Evolutionary conservation across 768 basidiomycete species (phyloP).

Genomic region (Termitomyces sp.): DNA sequence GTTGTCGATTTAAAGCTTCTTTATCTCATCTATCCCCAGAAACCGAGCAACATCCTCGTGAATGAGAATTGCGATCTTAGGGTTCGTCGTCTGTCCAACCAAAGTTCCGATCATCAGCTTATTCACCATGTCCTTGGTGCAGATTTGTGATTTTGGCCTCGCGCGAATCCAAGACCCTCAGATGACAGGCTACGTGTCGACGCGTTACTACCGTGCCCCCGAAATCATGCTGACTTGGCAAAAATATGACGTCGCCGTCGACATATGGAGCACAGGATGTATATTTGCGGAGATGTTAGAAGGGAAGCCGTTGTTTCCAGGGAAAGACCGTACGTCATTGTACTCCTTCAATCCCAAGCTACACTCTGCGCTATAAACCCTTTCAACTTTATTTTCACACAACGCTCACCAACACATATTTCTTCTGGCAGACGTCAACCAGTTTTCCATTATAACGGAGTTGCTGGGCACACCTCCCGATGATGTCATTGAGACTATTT

Average conservation of each 20-base stretch:
- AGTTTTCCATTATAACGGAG: slow-evolving; percentile 99
- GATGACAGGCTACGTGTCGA: slow-evolving; percentile 99
- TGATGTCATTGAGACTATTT: slow-evolving; percentile 99
- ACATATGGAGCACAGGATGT: slow-evolving; percentile 99
- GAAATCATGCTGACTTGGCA: slow-evolving; percentile 99
- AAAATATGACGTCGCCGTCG: slow-evolving; percentile 99
- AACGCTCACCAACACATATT: neutral
- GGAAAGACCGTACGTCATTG: slow-evolving; percentile 88
- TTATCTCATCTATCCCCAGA: slow-evolving; percentile 40
- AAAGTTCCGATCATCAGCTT: neutral
- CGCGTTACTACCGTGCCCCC: slow-evolving; percentile 96
- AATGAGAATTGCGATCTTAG: slow-evolving; percentile 99
- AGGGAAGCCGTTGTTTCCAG: slow-evolving; percentile 97
- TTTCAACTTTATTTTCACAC: neutral
- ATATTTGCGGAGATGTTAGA: slow-evolving; percentile 99
- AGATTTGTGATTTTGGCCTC: slow-evolving; percentile 99
- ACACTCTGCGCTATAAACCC: too few relatives aligned
- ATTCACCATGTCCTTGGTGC: neutral
- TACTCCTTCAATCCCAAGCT: neutral
- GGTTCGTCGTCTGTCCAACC: slow-evolving; percentile 34
- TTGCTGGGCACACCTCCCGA: slow-evolving; percentile 97
- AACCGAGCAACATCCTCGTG: slow-evolving; percentile 99
- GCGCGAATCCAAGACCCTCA: slow-evolving; percentile 99
- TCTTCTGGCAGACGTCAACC: slow-evolving; percentile 78
- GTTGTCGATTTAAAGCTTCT: neutral